phyloP scores from a whole-genome alignment of 78 protist species.

The Dictyostelium capitatum region DNA sequence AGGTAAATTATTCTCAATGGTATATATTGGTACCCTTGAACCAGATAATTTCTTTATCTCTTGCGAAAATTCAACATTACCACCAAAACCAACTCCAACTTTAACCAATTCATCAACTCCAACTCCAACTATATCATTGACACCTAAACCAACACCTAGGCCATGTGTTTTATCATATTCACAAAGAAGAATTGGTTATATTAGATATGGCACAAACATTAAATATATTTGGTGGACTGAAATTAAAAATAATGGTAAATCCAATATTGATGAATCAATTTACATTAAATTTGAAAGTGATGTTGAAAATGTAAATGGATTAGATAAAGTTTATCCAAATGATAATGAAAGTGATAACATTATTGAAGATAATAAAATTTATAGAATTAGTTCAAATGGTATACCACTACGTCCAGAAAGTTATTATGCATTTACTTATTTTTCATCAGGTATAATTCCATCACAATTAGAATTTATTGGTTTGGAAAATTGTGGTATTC shows the following conservation, averaged over 20 bases:
- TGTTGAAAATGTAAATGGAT: conserved; percentile 42
- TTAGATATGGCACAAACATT: neutral
- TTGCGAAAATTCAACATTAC: conserved; percentile 7
- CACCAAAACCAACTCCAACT: neutral
- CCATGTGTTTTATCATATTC: conserved; percentile 18
- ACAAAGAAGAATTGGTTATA: conserved; percentile 43
- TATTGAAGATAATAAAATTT: neutral
- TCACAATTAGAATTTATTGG: neutral
- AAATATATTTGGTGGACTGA: conserved; percentile 55
- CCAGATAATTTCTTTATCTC: conserved; percentile 12
- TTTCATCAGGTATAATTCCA: neutral
- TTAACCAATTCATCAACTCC: neutral
- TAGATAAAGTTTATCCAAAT: neutral
- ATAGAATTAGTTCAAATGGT: neutral
- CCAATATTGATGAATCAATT: neutral
- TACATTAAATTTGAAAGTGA: neutral
- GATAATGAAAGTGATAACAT: neutral
- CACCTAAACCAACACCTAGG: neutral
- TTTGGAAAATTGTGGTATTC: neutral
- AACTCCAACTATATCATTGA: neutral
- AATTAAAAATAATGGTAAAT: conserved; percentile 2
- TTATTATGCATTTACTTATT: conserved; percentile 43
- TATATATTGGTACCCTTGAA: neutral
- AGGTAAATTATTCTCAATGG: conserved; percentile 25
- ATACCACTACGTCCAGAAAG: conserved; percentile 19